These are phyloP conservation scores for Colletotrichum costaricense DNA, from an alignment of 2,329 filamentous ascomycete genomes.

Conservation along the genomic window DNA sequence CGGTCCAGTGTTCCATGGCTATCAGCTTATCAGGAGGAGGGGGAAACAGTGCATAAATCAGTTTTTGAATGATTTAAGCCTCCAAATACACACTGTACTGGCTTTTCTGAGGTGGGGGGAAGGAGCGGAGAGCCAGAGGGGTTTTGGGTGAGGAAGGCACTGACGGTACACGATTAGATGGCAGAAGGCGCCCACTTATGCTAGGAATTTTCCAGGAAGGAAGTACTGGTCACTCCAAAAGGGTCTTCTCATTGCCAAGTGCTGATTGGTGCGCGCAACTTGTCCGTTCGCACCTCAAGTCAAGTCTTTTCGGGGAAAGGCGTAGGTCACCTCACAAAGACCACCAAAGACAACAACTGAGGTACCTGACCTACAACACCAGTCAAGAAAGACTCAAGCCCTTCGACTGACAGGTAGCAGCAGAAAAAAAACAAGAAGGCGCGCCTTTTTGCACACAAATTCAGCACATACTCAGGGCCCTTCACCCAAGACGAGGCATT, in stretches of 20 bases:
- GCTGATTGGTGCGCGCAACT: slow-evolving; percentile 10
- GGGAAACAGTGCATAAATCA: background rate
- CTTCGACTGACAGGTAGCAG: slow-evolving; percentile 7
- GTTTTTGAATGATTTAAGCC: too few relatives aligned
- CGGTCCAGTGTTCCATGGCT: background rate
- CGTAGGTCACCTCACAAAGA: slow-evolving; percentile 15
- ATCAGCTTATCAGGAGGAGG: slow-evolving; percentile 1
- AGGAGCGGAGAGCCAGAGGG: background rate
- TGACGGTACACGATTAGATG: slow-evolving; percentile 28
- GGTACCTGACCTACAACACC: background rate
- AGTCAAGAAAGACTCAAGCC: background rate
- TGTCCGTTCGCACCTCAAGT: background rate
- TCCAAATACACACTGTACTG: background rate
- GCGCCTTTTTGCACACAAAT: background rate
- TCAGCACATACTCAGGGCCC: too few relatives aligned
- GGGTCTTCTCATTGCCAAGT: background rate
- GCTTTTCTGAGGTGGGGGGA: background rate
- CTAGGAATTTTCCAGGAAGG: background rate
- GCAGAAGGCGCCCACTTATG: background rate
- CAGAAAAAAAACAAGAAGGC: background rate
- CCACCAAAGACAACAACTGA: background rate
- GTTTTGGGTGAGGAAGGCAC: background rate
- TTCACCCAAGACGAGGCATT: background rate
- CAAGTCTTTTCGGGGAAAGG: background rate
- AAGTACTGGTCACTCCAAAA: background rate